These are phyloP conservation scores for Picea glauca DNA, from an alignment of 75 land plant species.

Conservation along the genomic window DNA sequence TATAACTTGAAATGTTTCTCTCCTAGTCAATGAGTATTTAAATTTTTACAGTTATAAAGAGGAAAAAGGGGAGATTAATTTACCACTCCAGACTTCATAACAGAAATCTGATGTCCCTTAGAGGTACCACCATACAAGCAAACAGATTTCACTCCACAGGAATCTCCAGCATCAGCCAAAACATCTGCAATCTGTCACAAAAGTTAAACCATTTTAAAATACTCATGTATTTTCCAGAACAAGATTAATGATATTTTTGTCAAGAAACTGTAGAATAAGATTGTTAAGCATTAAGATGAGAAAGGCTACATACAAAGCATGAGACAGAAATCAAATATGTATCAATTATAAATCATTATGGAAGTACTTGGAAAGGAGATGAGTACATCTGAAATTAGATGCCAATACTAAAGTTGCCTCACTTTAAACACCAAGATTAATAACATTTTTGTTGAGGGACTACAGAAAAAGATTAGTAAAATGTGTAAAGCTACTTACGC, in stretches of 20 bases:
- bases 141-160: slow-evolving; percentile 66
- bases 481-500: no score
- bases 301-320: not conserved
- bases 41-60: not conserved
- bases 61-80: slow-evolving; percentile 15
- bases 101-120: slow-evolving; percentile 77
- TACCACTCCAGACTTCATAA: slow-evolving; percentile 81
- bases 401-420: not conserved
- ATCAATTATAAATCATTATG: slow-evolving; percentile 33
- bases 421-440: not conserved
- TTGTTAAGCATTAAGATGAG: not conserved
- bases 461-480: no score
- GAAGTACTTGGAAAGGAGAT: not conserved
- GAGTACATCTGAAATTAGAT: not conserved
- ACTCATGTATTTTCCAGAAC: not conserved
- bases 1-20: not conserved
- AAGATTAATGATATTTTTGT: not conserved
- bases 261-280: not conserved
- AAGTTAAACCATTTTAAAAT: not conserved
- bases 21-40: not conserved
- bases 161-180: slow-evolving; percentile 68
- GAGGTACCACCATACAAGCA: slow-evolving; percentile 95
- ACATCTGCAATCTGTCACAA: slow-evolving; percentile 78
- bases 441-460: not conserved
- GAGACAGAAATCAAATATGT: slow-evolving; percentile 1